Evolutionary conservation across 2,329 filamentous ascomycete genomes (phyloP).

Genomic region (Clarireedia paspali): DNA sequence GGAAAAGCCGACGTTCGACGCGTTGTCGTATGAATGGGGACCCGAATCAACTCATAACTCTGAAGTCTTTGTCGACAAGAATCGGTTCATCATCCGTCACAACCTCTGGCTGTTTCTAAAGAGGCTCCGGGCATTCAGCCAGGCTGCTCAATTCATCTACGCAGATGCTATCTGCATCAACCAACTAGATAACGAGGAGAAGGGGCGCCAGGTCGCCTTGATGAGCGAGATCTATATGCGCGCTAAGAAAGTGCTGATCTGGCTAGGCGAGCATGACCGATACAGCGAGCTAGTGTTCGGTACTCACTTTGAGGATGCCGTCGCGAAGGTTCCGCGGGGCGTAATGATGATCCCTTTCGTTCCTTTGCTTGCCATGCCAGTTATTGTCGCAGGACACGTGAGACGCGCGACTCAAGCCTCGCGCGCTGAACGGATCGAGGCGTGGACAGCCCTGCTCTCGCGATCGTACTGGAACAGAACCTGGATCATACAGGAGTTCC

Average conservation of each 20-base stretch:
- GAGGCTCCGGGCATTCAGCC: slow-evolving; percentile 1
- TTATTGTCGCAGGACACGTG: background rate
- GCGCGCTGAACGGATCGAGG: background rate
- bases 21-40: slow-evolving; percentile 6
- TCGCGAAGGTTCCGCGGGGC: background rate
- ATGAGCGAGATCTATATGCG: slow-evolving; percentile 8
- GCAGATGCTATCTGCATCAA: slow-evolving; percentile 13
- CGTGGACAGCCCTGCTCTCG: slow-evolving; percentile 5
- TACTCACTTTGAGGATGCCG: background rate
- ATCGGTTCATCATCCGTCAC: background rate
- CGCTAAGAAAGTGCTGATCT: slow-evolving; percentile 8
- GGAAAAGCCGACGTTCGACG: background rate
- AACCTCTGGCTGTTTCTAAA: background rate
- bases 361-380: background rate
- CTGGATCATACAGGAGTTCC: slow-evolving; percentile 9
- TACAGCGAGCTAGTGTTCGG: slow-evolving; percentile 6
- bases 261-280: slow-evolving; percentile 5
- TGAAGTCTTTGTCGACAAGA: background rate
- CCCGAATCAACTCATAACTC: background rate
- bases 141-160: background rate
- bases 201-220: slow-evolving; percentile 4
- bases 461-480: slow-evolving; percentile 6
- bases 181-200: slow-evolving; percentile 9
- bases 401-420: background rate
- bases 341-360: background rate